Evolutionary conservation across 352 stramenopile species (phyloP).

Genomic region (Pythium dissimile): DNA sequence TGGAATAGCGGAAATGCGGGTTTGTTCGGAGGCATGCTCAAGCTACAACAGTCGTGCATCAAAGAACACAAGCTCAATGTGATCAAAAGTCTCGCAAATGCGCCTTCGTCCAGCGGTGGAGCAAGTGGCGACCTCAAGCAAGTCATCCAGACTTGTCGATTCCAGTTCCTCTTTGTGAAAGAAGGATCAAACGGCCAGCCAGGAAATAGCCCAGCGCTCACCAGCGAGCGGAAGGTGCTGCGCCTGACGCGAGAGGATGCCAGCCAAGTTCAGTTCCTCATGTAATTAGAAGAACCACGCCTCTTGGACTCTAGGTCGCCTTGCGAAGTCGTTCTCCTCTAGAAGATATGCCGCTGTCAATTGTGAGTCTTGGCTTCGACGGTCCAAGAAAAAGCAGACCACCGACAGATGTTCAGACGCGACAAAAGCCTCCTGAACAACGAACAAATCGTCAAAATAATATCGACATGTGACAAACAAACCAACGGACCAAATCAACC

Average conservation of each 20-base stretch:
- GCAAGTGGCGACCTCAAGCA: slow-evolving; percentile 68
- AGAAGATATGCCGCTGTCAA: neutral
- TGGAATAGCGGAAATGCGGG: slow-evolving; percentile 82
- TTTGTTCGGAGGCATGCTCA: slow-evolving; percentile 80
- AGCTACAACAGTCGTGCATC: slow-evolving; percentile 86
- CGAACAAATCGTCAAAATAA: no score
- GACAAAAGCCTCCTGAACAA: no score
- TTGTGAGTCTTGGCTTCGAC: no score
- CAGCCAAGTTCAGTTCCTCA: slow-evolving; percentile 77
- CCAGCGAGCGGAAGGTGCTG: slow-evolving; percentile 49
- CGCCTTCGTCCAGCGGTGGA: slow-evolving; percentile 49
- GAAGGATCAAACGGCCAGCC: slow-evolving; percentile 29
- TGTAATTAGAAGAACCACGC: slow-evolving; percentile 30
- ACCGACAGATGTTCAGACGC: no score
- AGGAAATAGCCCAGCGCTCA: neutral
- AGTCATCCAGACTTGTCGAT: slow-evolving; percentile 83
- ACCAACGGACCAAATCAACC: no score
- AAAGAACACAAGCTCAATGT: slow-evolving; percentile 77
- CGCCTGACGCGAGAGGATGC: slow-evolving; percentile 74
- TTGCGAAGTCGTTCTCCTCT: no score
- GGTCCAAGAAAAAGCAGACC: no score
- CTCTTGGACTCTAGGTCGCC: no score
- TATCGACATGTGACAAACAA: no score
- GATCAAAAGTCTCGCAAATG: slow-evolving; percentile 36
- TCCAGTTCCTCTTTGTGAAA: slow-evolving; percentile 71